Base-by-base conservation (phyloP, 192 early-diverging fungal species). In the Backusella luteola region DNA sequence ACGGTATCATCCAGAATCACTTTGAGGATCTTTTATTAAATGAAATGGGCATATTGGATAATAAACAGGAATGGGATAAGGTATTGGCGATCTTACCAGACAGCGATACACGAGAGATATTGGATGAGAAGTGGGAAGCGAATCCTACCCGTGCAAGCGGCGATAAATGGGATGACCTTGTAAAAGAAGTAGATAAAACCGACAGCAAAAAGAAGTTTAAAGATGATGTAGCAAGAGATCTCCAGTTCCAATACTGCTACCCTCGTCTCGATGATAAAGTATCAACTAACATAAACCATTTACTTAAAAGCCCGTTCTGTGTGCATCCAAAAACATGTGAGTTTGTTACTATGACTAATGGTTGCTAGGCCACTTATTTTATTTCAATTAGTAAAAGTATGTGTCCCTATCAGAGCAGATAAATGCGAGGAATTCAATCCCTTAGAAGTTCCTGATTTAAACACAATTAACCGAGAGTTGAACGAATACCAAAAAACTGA, bases 301-400 rank as follows among this genome's bases (percentile, higher is more conserved):
- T 99, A 87, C 89, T 99, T 34, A 99, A 99, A 81, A 91, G 92
- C 77, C 97, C 97, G 7, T 98, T 99, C 81, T 99, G 96, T 84
- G 92, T 97, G 26, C 97, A 99, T 77, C 97, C 97, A 23, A 95
- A 94, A 80, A 97, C 96, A 11, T 93, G 96, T 90, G 86, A 77
- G 76, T 59, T 29, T 21, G n/a, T 38, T 7, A 34, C 44, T 56
- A 6, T 21, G 2, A 21, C 19, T 21, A 56, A 56, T 35, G 0
- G 14, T 17, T 53, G 15, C 12, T 3, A 19, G 6, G 12, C 6
- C 29, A 14, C 23, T 68, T 6, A 17, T 39, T 63, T 11, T 12
- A 9, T 8, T 14, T 26, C 19, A 0, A 66, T 38, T 74, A 94
- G 93, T 91, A 34, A 87, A 92, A 34, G 95, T 99, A 14, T 98